phyloP scores from a whole-genome alignment of 2,329 filamentous ascomycete species.

The Botrytis deweyae region DNA sequence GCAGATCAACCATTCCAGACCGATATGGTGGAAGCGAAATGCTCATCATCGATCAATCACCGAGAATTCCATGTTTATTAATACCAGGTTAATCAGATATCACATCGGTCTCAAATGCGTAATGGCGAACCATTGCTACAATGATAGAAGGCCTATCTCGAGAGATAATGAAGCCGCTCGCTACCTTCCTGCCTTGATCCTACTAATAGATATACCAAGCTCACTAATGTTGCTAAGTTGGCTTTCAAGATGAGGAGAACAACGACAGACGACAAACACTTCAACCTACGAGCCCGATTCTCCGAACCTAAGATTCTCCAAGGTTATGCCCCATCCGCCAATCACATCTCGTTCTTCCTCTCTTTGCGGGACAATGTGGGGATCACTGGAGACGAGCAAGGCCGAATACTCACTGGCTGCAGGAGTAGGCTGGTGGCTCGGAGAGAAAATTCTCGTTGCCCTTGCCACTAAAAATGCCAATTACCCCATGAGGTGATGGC shows the following conservation, averaged over 20 bases:
- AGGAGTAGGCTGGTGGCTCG: not conserved
- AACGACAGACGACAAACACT: not conserved
- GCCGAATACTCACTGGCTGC: conserved; percentile 3
- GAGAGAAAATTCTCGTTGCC: conserved; percentile 11
- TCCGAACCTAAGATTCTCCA: not conserved
- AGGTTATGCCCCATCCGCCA: not conserved
- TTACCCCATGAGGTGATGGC: conserved; percentile 10
- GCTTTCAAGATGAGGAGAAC: not conserved
- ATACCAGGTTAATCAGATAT: not conserved
- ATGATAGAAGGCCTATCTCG: not conserved
- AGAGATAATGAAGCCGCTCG: not conserved
- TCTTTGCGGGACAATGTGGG: not conserved
- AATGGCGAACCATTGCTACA: not conserved
- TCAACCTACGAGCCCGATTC: not conserved
- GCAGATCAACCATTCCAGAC: not conserved
- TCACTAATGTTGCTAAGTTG: not conserved
- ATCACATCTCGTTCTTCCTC: not conserved
- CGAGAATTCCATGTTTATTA: not conserved
- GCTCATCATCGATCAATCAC: not conserved
- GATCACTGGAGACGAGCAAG: conserved; percentile 3
- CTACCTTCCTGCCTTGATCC: not conserved
- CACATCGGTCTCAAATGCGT: not conserved
- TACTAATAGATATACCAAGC: not conserved
- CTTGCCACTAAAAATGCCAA: conserved; percentile 6
- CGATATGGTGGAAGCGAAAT: conserved; percentile 11